Evolutionary conservation across 2,329 filamentous ascomycete species (phyloP).

Genomic region (Penicillium occitanis): DNA sequence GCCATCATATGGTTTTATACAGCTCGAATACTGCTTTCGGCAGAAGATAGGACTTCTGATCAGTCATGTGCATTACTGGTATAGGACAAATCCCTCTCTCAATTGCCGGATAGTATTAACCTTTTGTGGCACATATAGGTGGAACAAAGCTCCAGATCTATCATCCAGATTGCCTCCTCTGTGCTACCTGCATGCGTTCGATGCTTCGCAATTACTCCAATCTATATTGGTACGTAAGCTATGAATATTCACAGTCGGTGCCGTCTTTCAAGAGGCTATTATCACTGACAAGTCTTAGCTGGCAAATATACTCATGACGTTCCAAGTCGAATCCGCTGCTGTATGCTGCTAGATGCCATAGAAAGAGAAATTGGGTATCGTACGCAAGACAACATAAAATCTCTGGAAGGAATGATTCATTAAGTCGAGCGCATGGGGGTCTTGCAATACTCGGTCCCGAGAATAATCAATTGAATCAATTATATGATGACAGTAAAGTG

Average conservation of each 20-base stretch:
- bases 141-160: not conserved
- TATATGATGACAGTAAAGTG: too few species aligned
- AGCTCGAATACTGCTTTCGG: not conserved
- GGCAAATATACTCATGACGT: not conserved
- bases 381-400: not conserved
- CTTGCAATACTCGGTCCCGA: too few species aligned
- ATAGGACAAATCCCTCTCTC: not conserved
- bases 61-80: not conserved
- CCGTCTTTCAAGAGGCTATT: not conserved
- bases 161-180: not conserved
- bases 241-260: not conserved
- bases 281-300: not conserved
- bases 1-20: not conserved
- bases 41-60: not conserved
- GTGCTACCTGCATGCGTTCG: not conserved
- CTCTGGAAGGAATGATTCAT: not conserved
- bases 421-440: too few species aligned
- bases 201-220: not conserved
- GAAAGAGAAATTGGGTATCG: not conserved
- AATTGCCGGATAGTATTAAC: not conserved
- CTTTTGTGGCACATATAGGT: not conserved
- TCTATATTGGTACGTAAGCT: not conserved
- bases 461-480: too few species aligned
- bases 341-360: not conserved
- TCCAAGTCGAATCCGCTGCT: not conserved